Evolutionary conservation across 805 yeast species (phyloP).

Genomic region (Huiozyma naganishii): DNA sequence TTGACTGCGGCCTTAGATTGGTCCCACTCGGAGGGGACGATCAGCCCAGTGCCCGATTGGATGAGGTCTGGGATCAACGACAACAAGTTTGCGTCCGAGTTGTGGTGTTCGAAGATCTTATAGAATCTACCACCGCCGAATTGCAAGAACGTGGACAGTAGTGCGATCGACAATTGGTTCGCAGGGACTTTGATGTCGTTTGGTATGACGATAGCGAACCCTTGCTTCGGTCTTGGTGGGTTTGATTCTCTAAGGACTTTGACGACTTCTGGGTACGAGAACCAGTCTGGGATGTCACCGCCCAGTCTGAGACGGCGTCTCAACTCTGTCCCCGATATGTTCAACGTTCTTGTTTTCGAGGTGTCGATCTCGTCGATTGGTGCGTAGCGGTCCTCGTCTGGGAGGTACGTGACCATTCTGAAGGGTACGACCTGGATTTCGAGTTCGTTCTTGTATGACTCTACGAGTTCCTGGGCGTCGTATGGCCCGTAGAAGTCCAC

Average conservation of each 20-base stretch:
- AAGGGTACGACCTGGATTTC: conserved; percentile 89
- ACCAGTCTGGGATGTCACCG: conserved; percentile 88
- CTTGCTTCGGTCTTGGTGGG: conserved; percentile 86
- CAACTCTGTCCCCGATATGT: conserved; percentile 90
- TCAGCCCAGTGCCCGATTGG: conserved; percentile 87
- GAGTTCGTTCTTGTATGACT: conserved; percentile 61
- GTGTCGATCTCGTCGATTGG: conserved; percentile 84
- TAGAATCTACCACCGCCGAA: conserved; percentile 71
- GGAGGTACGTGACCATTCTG: conserved; percentile 92
- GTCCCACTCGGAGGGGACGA: conserved; percentile 36
- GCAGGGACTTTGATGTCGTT: conserved; percentile 51
- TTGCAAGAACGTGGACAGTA: conserved; percentile 85
- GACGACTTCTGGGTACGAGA: conserved; percentile 94
- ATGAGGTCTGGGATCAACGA: conserved; percentile 33
- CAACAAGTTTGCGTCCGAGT: conserved; percentile 62
- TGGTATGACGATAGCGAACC: conserved; percentile 66
- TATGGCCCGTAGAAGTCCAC: conserved; percentile 94
- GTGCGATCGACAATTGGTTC: conserved; percentile 64
- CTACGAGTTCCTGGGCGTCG: conserved; percentile 88
- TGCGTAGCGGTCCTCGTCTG: conserved; percentile 89
- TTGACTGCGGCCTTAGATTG: conserved; percentile 4
- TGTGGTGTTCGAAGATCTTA: conserved; percentile 38
- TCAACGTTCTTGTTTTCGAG: conserved; percentile 66
- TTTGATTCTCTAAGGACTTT: conserved; percentile 80
- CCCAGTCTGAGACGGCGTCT: conserved; percentile 82